Evolutionary conservation across 164 flowering plant species (phyloP).

Genomic region (Litsea cubeba): DNA sequence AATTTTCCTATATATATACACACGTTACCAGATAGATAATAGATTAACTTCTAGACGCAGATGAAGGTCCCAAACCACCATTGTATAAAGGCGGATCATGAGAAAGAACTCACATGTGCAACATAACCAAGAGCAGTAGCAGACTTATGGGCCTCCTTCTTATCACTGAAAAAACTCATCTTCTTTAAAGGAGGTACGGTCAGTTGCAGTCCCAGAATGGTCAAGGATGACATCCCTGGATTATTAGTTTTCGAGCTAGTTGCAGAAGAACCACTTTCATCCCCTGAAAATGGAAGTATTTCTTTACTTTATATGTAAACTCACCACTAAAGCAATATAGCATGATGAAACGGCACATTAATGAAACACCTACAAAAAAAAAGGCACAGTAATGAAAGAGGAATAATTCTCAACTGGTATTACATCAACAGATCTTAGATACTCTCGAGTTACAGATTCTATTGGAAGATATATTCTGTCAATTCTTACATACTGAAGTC

Average conservation of each 20-base stretch:
- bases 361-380: background rate
- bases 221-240: slow-evolving; percentile 44
- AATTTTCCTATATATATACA: no score
- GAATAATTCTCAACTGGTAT: no score
- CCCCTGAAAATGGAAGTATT: slow-evolving; percentile 32
- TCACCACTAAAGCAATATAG: background rate
- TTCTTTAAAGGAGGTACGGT: slow-evolving; percentile 64
- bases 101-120: slow-evolving; percentile 69
- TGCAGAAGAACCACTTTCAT: slow-evolving; percentile 29
- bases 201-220: slow-evolving; percentile 71
- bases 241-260: slow-evolving; percentile 35
- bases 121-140: slow-evolving; percentile 90
- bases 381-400: background rate
- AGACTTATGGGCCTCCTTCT: slow-evolving; percentile 84
- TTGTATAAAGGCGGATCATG: background rate
- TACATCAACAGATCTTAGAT: background rate
- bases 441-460: background rate
- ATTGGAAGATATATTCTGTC: background rate
- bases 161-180: slow-evolving; percentile 82
- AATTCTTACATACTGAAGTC: background rate
- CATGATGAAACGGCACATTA: background rate
- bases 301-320: background rate
- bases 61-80: background rate
- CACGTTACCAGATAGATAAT: background rate
- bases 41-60: background rate